Evolutionary conservation across 306 rosid genomes (phyloP), one percentile per base, ranked within the genome.

Genomic region (Coriaria nepalensis): DNA sequence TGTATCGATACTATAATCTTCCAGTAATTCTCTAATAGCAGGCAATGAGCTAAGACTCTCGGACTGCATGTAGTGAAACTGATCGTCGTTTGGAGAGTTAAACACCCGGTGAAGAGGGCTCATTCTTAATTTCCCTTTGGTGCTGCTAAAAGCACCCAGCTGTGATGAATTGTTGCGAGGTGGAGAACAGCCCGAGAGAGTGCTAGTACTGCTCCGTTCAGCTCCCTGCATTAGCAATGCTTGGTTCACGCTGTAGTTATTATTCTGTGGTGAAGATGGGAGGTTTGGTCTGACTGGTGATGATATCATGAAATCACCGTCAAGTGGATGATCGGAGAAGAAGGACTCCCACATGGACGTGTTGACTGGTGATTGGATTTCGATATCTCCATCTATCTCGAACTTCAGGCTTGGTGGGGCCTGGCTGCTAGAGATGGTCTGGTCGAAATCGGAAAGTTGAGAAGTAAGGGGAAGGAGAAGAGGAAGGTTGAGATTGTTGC

Each of bases 51-150:
- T 64, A 48, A 66, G 65, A 44, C 60, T 69, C 13, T 87, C 80
- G 13, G 75, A 56, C 47, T 82, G 80, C 74, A 80, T 73, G 35
- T 73, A 76, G 29, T 20, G 29, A 20, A 20, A 20, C 32, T 81
- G 93, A 42, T 78, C 81, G 37, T 59, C 50, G 40, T 76, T 77
- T 7, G 84, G 83, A 5, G 87, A 83, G 70, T 67, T 87, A 43
- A 72, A 83, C 0, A 83, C 90, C 74, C 60, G 78, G 6, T 82
- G 93, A 13, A 88, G 93, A 4, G 96, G 95, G 43, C 96, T 88
- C 0, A 74, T 71, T 53, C 96, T 88, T n/a, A n/a, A n/a, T 54
- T 83, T 87, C 39, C 93, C 86, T 72, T 80, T 87, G 39, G 5
- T 52, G 55, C 72, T 77, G 35, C 67, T 71, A 37, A 72, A 75